phyloP scores from a whole-genome alignment of 2,329 filamentous ascomycete genomes.

The Verticillium isaacii region DNA sequence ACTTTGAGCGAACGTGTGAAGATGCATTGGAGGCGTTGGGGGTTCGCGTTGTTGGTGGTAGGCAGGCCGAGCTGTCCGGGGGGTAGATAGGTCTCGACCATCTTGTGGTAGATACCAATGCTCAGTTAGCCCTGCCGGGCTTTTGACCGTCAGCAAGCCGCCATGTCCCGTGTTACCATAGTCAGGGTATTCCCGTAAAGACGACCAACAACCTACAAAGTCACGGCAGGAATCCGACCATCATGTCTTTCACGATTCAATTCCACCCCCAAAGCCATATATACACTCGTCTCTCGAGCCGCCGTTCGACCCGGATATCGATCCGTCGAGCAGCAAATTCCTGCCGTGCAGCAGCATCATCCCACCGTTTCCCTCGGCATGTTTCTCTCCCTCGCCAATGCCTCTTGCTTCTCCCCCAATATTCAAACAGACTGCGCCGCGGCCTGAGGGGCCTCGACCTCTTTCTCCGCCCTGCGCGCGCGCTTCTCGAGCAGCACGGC shows the following conservation, averaged over 20 bases:
- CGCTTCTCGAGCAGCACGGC: slow-evolving; percentile 83
- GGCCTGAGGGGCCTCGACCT: slow-evolving; percentile 22
- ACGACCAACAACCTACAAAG: not conserved
- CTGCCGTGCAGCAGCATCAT: not conserved
- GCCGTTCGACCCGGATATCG: not conserved
- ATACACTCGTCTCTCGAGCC: not conserved
- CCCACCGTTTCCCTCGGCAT: not conserved
- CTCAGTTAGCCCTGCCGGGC: not conserved
- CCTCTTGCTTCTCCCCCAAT: not conserved
- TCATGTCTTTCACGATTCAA: not conserved
- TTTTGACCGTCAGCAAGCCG: not conserved
- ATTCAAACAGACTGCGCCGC: not conserved
- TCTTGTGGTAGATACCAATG: not conserved
- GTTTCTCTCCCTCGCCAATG: not conserved
- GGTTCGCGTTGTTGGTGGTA: not conserved
- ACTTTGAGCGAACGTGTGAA: slow-evolving; percentile 28
- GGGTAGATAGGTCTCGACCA: not conserved
- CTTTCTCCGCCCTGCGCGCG: slow-evolving; percentile 52
- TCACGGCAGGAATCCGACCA: not conserved
- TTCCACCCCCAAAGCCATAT: not conserved
- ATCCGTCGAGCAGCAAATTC: not conserved
- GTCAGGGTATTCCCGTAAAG: not conserved
- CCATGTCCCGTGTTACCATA: not conserved
- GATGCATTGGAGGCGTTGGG: not conserved
- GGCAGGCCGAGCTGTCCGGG: not conserved